These are phyloP conservation scores for Avena atlantica DNA, from an alignment of 176 grass and related monocot genomes.

Conservation along the genomic window DNA sequence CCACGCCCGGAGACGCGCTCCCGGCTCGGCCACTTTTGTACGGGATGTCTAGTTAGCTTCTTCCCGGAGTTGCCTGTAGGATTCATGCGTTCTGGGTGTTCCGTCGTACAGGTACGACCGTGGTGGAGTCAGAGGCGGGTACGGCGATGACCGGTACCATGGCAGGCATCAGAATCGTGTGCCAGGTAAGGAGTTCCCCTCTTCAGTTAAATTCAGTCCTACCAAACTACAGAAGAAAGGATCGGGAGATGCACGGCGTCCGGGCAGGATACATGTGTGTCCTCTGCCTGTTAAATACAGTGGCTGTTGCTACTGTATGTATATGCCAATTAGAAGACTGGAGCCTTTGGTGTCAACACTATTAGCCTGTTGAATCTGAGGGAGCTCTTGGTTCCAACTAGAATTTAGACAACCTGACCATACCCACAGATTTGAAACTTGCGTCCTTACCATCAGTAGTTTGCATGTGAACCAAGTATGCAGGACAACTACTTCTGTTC, in stretches of 20 bases:
- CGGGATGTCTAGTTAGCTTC: neutral
- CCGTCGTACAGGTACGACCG: constrained; percentile 59
- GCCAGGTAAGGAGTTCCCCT: constrained; percentile 44
- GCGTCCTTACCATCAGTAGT: neutral
- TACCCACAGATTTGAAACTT: constrained; percentile 9
- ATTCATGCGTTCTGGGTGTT: constrained; percentile 4
- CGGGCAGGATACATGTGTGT: neutral
- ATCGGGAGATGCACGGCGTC: neutral
- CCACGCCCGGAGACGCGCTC: constrained; percentile 39
- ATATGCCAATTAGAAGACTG: neutral
- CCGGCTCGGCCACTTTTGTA: constrained; percentile 7
- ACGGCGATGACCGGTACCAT: constrained; percentile 73
- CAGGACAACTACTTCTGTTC: neutral
- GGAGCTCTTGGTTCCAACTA: neutral
- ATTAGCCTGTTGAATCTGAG: constrained; percentile 5
- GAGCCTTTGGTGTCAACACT: neutral
- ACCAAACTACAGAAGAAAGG: neutral
- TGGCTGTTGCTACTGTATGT: neutral
- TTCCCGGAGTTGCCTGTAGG: neutral
- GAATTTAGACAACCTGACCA: constrained; percentile 9
- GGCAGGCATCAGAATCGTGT: constrained; percentile 64
- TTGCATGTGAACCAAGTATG: neutral
- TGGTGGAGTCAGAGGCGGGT: constrained; percentile 74
- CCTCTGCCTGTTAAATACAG: neutral
- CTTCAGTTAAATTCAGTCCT: neutral